Conservation (phyloP, 169 alveolate species). For the Perkinsus marinus region DNA sequence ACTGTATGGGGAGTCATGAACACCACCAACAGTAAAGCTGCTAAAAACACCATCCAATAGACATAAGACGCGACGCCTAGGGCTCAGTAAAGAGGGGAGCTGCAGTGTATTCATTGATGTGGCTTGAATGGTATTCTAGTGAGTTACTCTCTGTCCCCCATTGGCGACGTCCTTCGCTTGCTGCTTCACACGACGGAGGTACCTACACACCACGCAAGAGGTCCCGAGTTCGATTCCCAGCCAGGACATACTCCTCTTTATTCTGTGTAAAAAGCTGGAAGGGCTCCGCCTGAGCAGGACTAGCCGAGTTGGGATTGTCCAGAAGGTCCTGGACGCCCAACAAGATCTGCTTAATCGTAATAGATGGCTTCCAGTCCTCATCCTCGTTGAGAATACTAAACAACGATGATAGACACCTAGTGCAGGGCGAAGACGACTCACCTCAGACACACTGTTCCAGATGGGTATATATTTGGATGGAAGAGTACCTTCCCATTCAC, state of each 20-base stretch:
- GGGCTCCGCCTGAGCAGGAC: slow-evolving; percentile 96
- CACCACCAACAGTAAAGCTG: too few species aligned
- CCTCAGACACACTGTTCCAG: slow-evolving; percentile 93
- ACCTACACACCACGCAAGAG: neutral
- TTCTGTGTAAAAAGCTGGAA: slow-evolving; percentile 74
- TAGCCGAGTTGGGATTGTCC: slow-evolving; percentile 87
- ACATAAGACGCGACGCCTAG: neutral
- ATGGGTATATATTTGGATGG: slow-evolving; percentile 95
- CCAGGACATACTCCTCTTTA: slow-evolving; percentile 64
- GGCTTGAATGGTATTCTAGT: neutral
- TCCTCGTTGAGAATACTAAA: slow-evolving; percentile 91
- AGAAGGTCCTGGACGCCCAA: slow-evolving; percentile 85
- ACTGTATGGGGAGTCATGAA: slow-evolving; percentile 9
- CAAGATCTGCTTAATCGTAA: slow-evolving; percentile 88
- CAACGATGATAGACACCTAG: too few species aligned
- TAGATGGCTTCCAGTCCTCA: slow-evolving; percentile 99
- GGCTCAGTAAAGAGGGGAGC: neutral
- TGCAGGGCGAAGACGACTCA: too few species aligned
- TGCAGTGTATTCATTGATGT: neutral
- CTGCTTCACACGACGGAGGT: slow-evolving; percentile 25
- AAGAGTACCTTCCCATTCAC: slow-evolving; percentile 68
- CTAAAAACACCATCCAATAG: too few species aligned
- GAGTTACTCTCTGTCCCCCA: neutral
- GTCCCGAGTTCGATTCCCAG: neutral
- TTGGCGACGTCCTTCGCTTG: slow-evolving; percentile 26